phyloP scores from a whole-genome alignment of 2,329 filamentous ascomycete species.

The Biscogniauxia marginata region DNA sequence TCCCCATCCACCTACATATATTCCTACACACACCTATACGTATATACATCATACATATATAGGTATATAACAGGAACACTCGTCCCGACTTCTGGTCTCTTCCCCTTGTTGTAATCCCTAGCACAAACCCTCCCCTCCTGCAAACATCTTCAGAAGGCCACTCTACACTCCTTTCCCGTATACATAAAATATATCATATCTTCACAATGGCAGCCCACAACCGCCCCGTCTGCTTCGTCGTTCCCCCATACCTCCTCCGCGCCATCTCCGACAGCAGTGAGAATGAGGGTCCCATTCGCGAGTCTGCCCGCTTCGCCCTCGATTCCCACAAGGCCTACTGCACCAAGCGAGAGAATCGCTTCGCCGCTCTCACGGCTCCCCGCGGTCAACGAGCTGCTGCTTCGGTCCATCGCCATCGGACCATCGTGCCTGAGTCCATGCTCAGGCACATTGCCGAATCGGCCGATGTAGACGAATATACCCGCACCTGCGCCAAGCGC shows the following conservation, averaged over 20 bases:
- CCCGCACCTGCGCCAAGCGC: constrained; percentile 36
- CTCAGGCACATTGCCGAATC: constrained; percentile 39
- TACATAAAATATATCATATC: neutral
- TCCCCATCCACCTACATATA: neutral
- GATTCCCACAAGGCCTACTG: constrained; percentile 33
- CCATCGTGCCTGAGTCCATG: constrained; percentile 41
- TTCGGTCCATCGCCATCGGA: constrained; percentile 16
- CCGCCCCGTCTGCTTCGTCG: constrained; percentile 37
- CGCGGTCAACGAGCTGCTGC: constrained; percentile 26
- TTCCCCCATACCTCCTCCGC: constrained; percentile 46
- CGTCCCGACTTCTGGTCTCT: neutral
- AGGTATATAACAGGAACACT: neutral
- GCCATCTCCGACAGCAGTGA: constrained; percentile 41
- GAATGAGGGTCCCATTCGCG: constrained; percentile 37
- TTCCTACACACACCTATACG: too few species aligned
- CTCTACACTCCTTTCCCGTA: neutral
- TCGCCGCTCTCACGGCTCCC: constrained; percentile 35
- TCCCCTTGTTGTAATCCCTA: neutral
- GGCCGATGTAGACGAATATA: constrained; percentile 38
- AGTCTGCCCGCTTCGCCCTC: constrained; percentile 38
- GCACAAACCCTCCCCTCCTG: constrained; percentile 6
- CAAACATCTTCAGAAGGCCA: constrained; percentile 2
- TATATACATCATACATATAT: too few species aligned
- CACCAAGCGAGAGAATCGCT: constrained; percentile 34
- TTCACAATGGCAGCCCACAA: constrained; percentile 24